A percentile compares a stretch with the other conserved stretches of the same genome.
Conservation (phyloP, 441 rosid genomes). For the Isatis lusitanica region DNA sequence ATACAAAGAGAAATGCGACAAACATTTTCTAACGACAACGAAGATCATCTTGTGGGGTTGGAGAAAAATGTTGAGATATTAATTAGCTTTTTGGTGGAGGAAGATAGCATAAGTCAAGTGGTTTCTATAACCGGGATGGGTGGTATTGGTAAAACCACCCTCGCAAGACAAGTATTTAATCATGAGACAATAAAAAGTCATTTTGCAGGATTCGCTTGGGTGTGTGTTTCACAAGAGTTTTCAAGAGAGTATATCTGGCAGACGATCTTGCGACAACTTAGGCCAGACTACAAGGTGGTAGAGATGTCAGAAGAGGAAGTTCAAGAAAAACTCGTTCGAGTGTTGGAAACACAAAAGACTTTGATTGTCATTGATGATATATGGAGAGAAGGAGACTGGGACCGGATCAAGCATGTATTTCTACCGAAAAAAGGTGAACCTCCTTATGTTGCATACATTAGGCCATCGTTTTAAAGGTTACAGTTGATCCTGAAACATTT, state of each 20-base stretch:
- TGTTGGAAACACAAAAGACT: background rate
- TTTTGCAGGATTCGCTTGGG: constrained; percentile 32
- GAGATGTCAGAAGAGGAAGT: background rate
- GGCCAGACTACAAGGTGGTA: background rate
- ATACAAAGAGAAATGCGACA: no score
- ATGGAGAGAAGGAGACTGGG: background rate
- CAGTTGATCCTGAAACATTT: no score
- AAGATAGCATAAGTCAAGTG: background rate
- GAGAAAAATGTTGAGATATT: background rate
- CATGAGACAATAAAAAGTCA: background rate
- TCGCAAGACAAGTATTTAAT: constrained; percentile 3
- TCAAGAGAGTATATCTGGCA: constrained; percentile 7
- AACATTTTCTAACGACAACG: background rate
- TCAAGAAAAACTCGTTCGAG: background rate
- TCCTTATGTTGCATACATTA: background rate
- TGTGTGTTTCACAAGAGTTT: constrained; percentile 28
- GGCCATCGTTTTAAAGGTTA: background rate
- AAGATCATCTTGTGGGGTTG: background rate
- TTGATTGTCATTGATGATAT: background rate
- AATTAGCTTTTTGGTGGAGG: background rate
- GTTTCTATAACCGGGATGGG: background rate
- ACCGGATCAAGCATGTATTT: background rate
- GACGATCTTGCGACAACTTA: constrained; percentile 5
- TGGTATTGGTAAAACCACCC: background rate
- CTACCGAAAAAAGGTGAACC: background rate